Evolutionary conservation across 768 basidiomycete genomes (phyloP).

Genomic region (Lactarius pseudohatsudake): DNA sequence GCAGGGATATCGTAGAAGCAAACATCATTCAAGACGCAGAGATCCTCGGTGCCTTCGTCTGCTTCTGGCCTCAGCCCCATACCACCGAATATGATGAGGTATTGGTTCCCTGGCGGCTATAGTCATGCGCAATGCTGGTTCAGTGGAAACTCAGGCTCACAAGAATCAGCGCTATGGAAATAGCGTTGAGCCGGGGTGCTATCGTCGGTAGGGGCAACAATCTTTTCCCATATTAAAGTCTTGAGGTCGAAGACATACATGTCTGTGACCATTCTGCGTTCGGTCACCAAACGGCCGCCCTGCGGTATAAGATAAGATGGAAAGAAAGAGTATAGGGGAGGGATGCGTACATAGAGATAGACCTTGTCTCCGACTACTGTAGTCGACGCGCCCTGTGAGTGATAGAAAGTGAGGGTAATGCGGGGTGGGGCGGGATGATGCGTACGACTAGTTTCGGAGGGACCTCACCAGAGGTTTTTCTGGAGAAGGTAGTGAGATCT

Average conservation of each 20-base stretch:
- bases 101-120: constrained; percentile 68
- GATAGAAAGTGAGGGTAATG: constrained; percentile 5
- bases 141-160: constrained; percentile 41
- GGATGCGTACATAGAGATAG: constrained; percentile 76
- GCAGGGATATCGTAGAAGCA: constrained; percentile 80
- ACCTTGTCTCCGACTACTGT: constrained; percentile 85
- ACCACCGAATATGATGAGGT: constrained; percentile 91
- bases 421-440: constrained; percentile 22
- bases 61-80: constrained; percentile 83
- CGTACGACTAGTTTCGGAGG: constrained; percentile 86
- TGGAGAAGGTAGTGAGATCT: constrained; percentile 84
- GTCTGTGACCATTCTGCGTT: constrained; percentile 86
- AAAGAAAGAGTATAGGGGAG: background rate
- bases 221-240: constrained; percentile 75
- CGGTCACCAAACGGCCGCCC: constrained; percentile 87
- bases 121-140: constrained; percentile 10
- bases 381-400: constrained; percentile 77
- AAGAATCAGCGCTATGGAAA: constrained; percentile 91
- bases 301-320: constrained; percentile 33
- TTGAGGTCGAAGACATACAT: constrained; percentile 88
- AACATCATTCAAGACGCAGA: constrained; percentile 91
- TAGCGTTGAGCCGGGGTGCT: constrained; percentile 82
- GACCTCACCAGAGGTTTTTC: constrained; percentile 81
- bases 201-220: constrained; percentile 60
- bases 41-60: constrained; percentile 63